A percentile compares a stretch with the other conserved stretches of the same genome.
Conservation (phyloP, 2,329 filamentous ascomycete species). For the Penicillium griseofulvum region DNA sequence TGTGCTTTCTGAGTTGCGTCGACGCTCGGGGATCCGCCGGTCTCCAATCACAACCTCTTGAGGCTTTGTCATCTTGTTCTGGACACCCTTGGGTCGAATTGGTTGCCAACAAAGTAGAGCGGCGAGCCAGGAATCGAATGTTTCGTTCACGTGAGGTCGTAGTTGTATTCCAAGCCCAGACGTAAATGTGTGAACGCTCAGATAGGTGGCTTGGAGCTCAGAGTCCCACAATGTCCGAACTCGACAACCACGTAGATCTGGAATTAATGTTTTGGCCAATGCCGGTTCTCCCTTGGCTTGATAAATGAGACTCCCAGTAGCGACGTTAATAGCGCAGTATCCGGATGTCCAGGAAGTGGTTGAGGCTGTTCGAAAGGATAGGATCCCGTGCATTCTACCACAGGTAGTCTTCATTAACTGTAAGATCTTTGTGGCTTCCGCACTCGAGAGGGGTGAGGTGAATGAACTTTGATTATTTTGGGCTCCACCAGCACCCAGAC, state of each 20-base stretch:
- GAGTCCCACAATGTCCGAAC: conserved; percentile 49
- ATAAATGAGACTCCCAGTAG: conserved; percentile 50
- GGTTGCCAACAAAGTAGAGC: conserved; percentile 54
- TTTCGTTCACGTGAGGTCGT: conserved; percentile 50
- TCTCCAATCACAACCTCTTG: conserved; percentile 46
- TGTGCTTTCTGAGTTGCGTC: conserved; percentile 49
- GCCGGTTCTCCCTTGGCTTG: conserved; percentile 51
- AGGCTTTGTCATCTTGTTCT: conserved; percentile 52
- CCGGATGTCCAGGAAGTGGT: conserved; percentile 49
- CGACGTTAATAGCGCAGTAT: conserved; percentile 53
- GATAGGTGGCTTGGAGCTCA: conserved; percentile 46
- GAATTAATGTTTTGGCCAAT: conserved; percentile 48
- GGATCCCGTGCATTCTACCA: conserved; percentile 52
- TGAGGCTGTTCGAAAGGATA: conserved; percentile 48
- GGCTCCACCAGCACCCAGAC: conserved; percentile 25
- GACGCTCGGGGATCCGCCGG: conserved; percentile 42
- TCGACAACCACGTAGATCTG: conserved; percentile 50
- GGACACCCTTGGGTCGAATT: conserved; percentile 50
- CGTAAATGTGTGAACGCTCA: conserved; percentile 50
- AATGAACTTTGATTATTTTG: conserved; percentile 29
- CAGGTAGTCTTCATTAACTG: conserved; percentile 54
- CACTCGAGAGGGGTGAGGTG: conserved; percentile 41
- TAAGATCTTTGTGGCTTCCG: conserved; percentile 49
- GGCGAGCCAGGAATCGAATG: conserved; percentile 53
- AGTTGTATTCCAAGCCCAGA: conserved; percentile 49